Evolutionary conservation across 2,329 filamentous ascomycete genomes (phyloP), one percentile per base, ranked within the genome.

Genomic region (Corynespora cassiicola): DNA sequence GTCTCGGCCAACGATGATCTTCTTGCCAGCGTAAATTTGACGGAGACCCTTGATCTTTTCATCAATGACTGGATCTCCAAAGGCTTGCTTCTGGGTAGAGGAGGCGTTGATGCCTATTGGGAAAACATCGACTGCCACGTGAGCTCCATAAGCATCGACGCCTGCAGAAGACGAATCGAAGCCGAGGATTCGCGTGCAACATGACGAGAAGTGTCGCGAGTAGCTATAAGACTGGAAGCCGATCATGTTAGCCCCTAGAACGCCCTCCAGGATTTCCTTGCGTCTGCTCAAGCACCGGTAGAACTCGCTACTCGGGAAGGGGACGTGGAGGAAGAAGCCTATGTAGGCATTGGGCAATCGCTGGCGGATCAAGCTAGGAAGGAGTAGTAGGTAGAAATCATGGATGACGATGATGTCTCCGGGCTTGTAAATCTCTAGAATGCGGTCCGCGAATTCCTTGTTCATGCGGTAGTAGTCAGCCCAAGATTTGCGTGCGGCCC

Each of bases 201-300:
- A 96, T 51, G 90, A 96, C 23, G 90, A 84, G 66, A 97, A 97
- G 68, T 97, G 92, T 16, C 91, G 84, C 10, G 91, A 92, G 69
- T 96, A 97, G 67, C 90, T 94, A 73, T 90, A 94, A 6, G 90
- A 94, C 70, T 97, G 92, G 73, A 97, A 96, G 1, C 90, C 91
- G 47, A 97, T 83, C 75, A 97, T 85, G 68, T 96, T 96, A 39
- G 92, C 83, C 12, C 92, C 91, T 26, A 97, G 77, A 30, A 96
- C 84, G 31, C 94, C 94, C 54, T 94, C 90, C 10, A 97, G 76
- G 8, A 97, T 79, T 65, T 96, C 90, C 69, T 95, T 96, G 53
- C 92, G 83, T 50, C 89, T 84, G 23, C 89, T 88, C 39, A 96
- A 76, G 66, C 91, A 96, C 31, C 91, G 84, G 65, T 96, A 82